Percentiles rank a stretch among this genome's conserved stretches.
These are phyloP conservation scores for Umbelopsis sp. DNA, from an alignment of 192 early-diverging fungal genomes.

Conservation along the genomic window DNA sequence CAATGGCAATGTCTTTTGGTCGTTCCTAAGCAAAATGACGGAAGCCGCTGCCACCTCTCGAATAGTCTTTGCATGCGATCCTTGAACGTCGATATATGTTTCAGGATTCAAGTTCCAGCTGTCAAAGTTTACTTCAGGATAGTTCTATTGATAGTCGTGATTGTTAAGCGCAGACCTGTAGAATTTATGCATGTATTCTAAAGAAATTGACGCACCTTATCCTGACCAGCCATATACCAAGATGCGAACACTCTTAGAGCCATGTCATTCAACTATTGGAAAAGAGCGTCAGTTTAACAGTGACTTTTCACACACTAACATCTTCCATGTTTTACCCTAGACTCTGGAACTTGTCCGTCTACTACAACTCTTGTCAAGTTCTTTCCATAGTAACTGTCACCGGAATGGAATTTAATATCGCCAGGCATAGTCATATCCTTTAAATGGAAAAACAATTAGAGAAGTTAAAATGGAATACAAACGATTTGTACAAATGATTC, in stretches of 20 bases:
- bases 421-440: conserved; percentile 45
- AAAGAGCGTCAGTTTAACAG: background rate
- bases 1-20: conserved; percentile 29
- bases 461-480: background rate
- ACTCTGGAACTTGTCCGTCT: conserved; percentile 7
- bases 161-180: background rate
- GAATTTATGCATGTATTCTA: background rate
- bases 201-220: background rate
- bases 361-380: conserved; percentile 25
- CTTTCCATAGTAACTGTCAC: conserved; percentile 30
- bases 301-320: background rate
- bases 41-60: conserved; percentile 31
- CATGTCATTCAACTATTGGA: background rate
- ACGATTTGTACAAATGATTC: background rate
- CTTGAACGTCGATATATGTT: conserved; percentile 28
- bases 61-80: conserved; percentile 19
- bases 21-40: conserved; percentile 26
- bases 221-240: background rate
- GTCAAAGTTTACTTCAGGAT: conserved; percentile 24
- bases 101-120: conserved; percentile 18
- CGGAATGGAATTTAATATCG: conserved; percentile 26
- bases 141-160: background rate
- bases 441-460: background rate
- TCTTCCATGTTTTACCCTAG: conserved; percentile 23
- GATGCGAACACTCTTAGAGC: conserved; percentile 2